Evolutionary conservation across 352 stramenopile genomes (phyloP).

Genomic region (Blastocystis sp.): DNA sequence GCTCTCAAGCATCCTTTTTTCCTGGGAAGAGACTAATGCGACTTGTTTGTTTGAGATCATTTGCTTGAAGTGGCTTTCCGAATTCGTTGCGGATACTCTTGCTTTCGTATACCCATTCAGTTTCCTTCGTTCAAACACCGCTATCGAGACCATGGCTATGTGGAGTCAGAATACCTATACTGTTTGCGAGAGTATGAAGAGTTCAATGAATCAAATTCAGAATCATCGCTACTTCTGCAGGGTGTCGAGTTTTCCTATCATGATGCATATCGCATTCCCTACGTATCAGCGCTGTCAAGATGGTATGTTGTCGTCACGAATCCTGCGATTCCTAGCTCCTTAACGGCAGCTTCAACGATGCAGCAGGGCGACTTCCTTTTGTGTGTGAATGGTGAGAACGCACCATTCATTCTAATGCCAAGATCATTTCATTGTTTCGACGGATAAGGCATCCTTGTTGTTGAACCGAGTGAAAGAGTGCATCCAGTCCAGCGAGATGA

Average conservation of each 20-base stretch:
- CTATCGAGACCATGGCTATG: not conserved
- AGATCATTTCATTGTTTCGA: conserved; percentile 27
- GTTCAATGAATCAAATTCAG: not conserved
- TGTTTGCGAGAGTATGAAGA: conserved; percentile 18
- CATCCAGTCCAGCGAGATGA: not conserved
- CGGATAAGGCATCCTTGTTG: not conserved
- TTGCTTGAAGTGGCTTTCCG: not conserved
- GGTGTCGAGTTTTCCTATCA: conserved; percentile 10
- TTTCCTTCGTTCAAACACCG: no score
- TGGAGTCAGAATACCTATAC: conserved; percentile 26
- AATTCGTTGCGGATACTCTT: no score
- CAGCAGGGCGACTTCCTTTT: conserved; percentile 12
- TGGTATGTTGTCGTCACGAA: not conserved
- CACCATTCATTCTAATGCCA: not conserved
- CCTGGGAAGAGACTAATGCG: conserved; percentile 13
- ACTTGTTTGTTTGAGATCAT: not conserved
- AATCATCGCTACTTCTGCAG: conserved; percentile 3
- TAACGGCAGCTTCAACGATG: not conserved
- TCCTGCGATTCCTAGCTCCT: not conserved
- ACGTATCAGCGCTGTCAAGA: conserved; percentile 16
- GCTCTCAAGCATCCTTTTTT: conserved; percentile 73
- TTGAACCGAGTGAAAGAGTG: not conserved
- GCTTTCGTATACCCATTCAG: no score
- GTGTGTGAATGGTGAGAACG: conserved; percentile 4
- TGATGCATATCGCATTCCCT: not conserved